Conservation (phyloP, 139 green algal genomes). For the Chlamydomonas sphaeroides region DNA sequence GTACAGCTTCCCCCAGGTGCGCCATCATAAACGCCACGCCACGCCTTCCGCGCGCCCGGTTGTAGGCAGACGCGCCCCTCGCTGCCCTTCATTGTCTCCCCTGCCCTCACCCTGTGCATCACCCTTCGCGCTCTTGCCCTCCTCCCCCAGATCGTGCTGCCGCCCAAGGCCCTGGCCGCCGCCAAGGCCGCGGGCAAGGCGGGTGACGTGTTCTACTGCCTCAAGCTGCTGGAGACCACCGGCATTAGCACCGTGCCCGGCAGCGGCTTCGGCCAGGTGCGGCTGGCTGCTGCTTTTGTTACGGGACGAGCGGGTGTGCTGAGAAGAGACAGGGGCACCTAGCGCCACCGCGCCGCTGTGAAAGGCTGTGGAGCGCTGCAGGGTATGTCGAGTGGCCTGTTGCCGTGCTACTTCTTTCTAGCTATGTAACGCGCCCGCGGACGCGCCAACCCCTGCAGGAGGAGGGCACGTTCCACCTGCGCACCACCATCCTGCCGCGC, state of each 20-base stretch:
- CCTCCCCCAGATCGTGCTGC: conserved; percentile 55
- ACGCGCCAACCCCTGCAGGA: conserved; percentile 47
- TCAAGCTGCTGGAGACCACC: conserved; percentile 85
- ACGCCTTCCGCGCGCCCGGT: too few species aligned
- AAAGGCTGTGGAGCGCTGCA: too few species aligned
- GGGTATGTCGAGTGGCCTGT: too few species aligned
- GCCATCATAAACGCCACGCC: too few species aligned
- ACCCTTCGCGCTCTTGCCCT: neutral
- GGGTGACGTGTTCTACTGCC: conserved; percentile 90
- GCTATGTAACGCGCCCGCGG: too few species aligned
- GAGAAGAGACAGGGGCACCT: too few species aligned
- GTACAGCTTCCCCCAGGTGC: conserved; percentile 83
- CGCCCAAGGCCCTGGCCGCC: conserved; percentile 72
- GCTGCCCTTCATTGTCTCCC: too few species aligned
- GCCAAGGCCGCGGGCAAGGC: conserved; percentile 80
- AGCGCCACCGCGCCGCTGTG: too few species aligned
- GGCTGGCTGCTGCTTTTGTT: neutral
- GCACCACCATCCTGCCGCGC: conserved; percentile 94
- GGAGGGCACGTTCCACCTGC: conserved; percentile 92
- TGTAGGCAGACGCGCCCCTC: too few species aligned
- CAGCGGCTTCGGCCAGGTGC: conserved; percentile 83
- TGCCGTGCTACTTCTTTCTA: too few species aligned
- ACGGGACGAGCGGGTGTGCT: too few species aligned
- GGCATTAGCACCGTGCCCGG: conserved; percentile 89
- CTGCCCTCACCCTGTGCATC: too few species aligned